Base-by-base conservation (phyloP, 371 early-diverging fungal species). In the Batkoa obscura region DNA sequence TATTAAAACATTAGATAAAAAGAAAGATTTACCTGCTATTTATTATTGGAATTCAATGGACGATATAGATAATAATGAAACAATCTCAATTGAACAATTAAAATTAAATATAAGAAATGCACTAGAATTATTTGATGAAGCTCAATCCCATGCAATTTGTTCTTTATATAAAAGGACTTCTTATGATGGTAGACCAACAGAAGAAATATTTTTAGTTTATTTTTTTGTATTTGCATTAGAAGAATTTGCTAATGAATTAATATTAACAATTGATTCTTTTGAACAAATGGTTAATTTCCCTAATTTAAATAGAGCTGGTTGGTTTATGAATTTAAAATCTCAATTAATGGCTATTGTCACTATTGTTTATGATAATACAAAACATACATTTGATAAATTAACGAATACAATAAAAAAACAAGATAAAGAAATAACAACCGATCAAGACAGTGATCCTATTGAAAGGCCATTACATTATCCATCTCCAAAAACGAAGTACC, bases 161-260 rank as follows among this genome's bases (percentile, higher is more conserved):
- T 50, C 43, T n/a, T 38, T 56, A 23, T 56, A 55, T n/a, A 32
- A 50, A 0, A 47, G 37, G 1, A 47, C 39, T 0, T n/a, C 34
- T 8, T 54, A 61, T 13, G 59, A 59, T 46, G 55, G 43, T 1
- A 46, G 58, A 32, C 35, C 62, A 45, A 45, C 64, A 10, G 83
- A 86, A 61, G 81, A 80, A 56, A 72, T 83, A 5, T 81, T 81
- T 36, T 57, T 79, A 54, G 81, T 83, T 5, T 80, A 82, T 60
- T 84, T 83, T 55, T 86, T 83, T 58, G 80, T 83, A 6, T 84
- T 83, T 59, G 75, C 80, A 38, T 68, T 83, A 63, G 77, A 72
- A 61, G 84, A 84, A 61, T 83, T 84, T 45, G 80, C 78, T 6
- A 72, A 64, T 33, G 83, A 84, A 61, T 58, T 86, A 9, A 60